Base-by-base conservation (phyloP, 805 yeast genomes). In the Wickerhamiella hasegawae region DNA sequence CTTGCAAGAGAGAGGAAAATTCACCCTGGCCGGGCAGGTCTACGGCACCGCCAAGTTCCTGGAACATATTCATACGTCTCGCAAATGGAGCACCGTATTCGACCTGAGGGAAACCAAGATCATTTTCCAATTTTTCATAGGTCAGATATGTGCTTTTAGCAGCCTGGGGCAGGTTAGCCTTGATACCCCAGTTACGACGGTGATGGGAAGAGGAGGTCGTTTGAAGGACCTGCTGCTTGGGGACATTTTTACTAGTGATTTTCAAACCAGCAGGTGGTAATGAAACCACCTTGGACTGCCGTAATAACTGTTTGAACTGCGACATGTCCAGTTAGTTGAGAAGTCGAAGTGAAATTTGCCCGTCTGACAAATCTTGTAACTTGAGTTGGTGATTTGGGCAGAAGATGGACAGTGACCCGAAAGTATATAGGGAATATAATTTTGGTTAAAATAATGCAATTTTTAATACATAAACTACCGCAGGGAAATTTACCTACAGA, bases 131-230 rank as follows among this genome's bases (percentile, higher is more conserved):
- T 21, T 41, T 43, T 15, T 36, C 31, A 16, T 52, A 47, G 21
- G 44, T 43, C 20, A 55, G 37, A 15, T 44, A 40, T 11, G 44
- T 41, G 3, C 52, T 37, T 25, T 41, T 39, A 25, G 54, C 53
- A 31, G 45, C 48, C 8, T 34, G 23, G 11, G 54, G 54, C 27
- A 50, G 42, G 28, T 43, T 40, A 19, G 48, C 35, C 42, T 55
- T 55, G 24, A 55, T 48, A n/a, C 60, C 60, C 57, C 58, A 55
- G 45, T 55, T 44, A n/a, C 48, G 43, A 21, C 58, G 48, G 42
- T 45, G 44, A 32, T 50, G 50, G 2, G 55, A 48, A 3, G 58
- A 47, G 9, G 53, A 40, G 5, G 58, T 52, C 9, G 60, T 48
- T 12, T 36, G 42, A 12, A 55, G 40, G 2, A 46, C 51, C 42